Evolutionary conservation across 2,329 filamentous ascomycete species (phyloP).

Genomic region (Colletotrichum ledebouriae): DNA sequence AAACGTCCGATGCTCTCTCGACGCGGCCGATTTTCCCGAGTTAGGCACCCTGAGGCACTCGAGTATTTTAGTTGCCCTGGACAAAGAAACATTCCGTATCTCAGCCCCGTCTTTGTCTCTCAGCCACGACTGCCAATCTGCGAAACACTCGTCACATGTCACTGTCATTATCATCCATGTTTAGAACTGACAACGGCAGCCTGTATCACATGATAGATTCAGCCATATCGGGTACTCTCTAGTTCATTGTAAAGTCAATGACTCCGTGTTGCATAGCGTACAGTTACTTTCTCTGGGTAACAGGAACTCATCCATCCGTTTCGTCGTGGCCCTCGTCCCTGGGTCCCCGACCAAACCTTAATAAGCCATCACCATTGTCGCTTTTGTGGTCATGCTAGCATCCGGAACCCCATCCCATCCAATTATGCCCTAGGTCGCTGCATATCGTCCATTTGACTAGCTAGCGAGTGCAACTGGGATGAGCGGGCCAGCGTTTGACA

Average conservation of each 20-base stretch:
- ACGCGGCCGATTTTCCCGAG: neutral
- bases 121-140: slow-evolving; percentile 15
- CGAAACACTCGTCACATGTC: slow-evolving; percentile 29
- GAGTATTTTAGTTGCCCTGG: slow-evolving; percentile 22
- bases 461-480: slow-evolving; percentile 30
- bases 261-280: slow-evolving; percentile 36
- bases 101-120: slow-evolving; percentile 32
- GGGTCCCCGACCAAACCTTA: slow-evolving; percentile 30
- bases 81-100: slow-evolving; percentile 27
- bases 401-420: slow-evolving; percentile 24
- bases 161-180: slow-evolving; percentile 3
- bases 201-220: slow-evolving; percentile 23
- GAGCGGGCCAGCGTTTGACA: slow-evolving; percentile 35
- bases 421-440: slow-evolving; percentile 31
- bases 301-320: slow-evolving; percentile 37
- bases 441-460: slow-evolving; percentile 34
- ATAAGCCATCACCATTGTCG: slow-evolving; percentile 42
- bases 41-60: neutral
- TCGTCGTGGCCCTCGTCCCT: slow-evolving; percentile 27
- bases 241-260: slow-evolving; percentile 39
- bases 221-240: slow-evolving; percentile 30
- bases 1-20: slow-evolving; percentile 4
- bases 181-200: slow-evolving; percentile 5
- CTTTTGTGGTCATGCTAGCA: slow-evolving; percentile 29
- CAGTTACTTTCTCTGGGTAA: slow-evolving; percentile 41